Evolutionary conservation across 169 alveolate genomes (phyloP), one percentile per base, ranked within the genome.

Genomic region (Amoebophrya sp.): DNA sequence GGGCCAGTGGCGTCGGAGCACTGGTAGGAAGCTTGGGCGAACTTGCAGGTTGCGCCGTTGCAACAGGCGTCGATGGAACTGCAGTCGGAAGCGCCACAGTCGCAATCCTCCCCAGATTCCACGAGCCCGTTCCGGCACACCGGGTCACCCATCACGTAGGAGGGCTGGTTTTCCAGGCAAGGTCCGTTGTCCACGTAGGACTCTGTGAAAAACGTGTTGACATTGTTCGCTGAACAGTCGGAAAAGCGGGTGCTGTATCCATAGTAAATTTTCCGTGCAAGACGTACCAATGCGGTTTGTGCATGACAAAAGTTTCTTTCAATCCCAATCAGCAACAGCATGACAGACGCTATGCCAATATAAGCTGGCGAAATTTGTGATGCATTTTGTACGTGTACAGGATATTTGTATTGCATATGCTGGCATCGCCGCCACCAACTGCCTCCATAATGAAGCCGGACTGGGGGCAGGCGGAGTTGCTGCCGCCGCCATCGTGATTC

Each of bases 1-100:
- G 83, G 83, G 32, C 83, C 83, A 2, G 83, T 66, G 35, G 83
- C 83, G 83, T 66, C 83, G 29, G 66, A 47, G 18, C 66, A 47
- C 18, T 47, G 66, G 18, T 47, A 47, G 66, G 66, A 12, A 18
- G 66, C 29, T 18, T 47, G 66, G 18, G 66, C 66, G 66, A 47
- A 47, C 66, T 18, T 47, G 18, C 66, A 47, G 29, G 66, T 47
- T 7, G 7, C 18, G 66, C 66, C 66, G 18, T 47, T 47, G 18
- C 66, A 47, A 47, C 66, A 47, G 66, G 66, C 29, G 18, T 47
- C 66, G 7, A 12, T 47, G 66, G 66, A 7, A 18, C 66, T 47
- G 66, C 83, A 66, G 83, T 66, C 83, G 29, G 12, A 0, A 25
- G 83, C 83, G 29, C 83, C 83, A 25, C 83, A 66, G 35, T 66